Base-by-base conservation (phyloP, 2,329 filamentous ascomycete genomes). In the Aspergillus ibericus region DNA sequence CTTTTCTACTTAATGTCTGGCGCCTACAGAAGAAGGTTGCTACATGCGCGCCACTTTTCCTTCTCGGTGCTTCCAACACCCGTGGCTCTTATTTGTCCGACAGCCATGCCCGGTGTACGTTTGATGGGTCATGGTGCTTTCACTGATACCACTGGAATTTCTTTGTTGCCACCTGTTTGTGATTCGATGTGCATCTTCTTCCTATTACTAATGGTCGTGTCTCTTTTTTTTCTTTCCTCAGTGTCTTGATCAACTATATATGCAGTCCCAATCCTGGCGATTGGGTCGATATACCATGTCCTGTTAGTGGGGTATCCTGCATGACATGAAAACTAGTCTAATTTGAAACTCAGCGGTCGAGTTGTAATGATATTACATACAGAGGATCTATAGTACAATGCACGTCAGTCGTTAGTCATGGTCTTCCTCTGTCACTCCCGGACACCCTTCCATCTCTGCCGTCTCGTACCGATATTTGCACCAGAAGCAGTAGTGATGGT, bases 401-500 rank as follows among this genome's bases (percentile, higher is more conserved):
- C 38, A 56, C 5, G 20, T 25, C 27, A 59, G 27, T 51, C 38
- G 38, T 85, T 72, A 88, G 66, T 85, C 85, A 70, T 88, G 85
- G 68, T 97, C 93, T 69, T 96, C 92, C 75, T 97, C 95, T 0
- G 87, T 90, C 35, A 88, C 56, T 0, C 95, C 95, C 0, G 95
- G 93, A 80, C 95, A 99, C 0, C 91, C 93, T 12, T 95, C 91
- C 88, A 97, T 88, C 69, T 92, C 87, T 0, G 67, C 65, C 16
- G 72, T 72, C 32, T 87, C 84, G 72, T 97, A 99, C 53, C 81
- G 80, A 75, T 84, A 89, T 74, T 97, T 98, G 77, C 95, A 99
- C 90, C 93, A 99, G 72, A 97, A 96, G 78, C 95, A 99, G 72
- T 99, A 99, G 46, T 82, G 77, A 69, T 92, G 85, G 69, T 84